phyloP scores from a whole-genome alignment of 768 basidiomycete species.

The Erythrobasidium yunnanense region DNA sequence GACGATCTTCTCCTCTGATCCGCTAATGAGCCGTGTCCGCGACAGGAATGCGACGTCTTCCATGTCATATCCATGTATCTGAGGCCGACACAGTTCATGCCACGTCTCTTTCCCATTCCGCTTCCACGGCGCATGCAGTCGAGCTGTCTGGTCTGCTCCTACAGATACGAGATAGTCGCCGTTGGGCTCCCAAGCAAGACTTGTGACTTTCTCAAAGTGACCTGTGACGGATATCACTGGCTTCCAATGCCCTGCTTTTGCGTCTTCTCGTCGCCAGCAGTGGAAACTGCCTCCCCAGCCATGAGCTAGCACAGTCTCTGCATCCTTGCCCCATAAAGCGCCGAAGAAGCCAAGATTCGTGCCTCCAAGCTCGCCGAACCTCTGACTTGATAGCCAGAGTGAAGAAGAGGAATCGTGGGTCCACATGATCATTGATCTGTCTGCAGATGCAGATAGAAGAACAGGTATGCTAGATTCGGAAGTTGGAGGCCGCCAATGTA shows the following conservation, averaged over 20 bases:
- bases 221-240: conserved; percentile 74
- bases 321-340: conserved; percentile 62
- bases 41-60: conserved; percentile 64
- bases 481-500: conserved; percentile 61
- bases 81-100: conserved; percentile 85
- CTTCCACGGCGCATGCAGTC: conserved; percentile 62
- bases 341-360: conserved; percentile 86
- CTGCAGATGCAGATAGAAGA: conserved; percentile 83
- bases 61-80: conserved; percentile 93
- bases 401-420: conserved; percentile 57
- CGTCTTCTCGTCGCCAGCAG: conserved; percentile 55
- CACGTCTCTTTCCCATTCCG: conserved; percentile 44
- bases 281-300: conserved; percentile 95
- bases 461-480: conserved; percentile 39
- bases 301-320: conserved; percentile 62
- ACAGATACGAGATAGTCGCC: conserved; percentile 72
- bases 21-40: conserved; percentile 63
- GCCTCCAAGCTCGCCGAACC: conserved; percentile 86
- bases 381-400: conserved; percentile 79
- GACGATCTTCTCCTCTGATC: conserved; percentile 91
- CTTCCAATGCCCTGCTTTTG: conserved; percentile 50
- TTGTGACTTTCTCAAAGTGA: conserved; percentile 67
- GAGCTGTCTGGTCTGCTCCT: conserved; percentile 82
- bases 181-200: conserved; percentile 72
- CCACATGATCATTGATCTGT: conserved; percentile 94